Conservation (phyloP, 2,329 filamentous ascomycete species). For the Monilinia aucupariae region DNA sequence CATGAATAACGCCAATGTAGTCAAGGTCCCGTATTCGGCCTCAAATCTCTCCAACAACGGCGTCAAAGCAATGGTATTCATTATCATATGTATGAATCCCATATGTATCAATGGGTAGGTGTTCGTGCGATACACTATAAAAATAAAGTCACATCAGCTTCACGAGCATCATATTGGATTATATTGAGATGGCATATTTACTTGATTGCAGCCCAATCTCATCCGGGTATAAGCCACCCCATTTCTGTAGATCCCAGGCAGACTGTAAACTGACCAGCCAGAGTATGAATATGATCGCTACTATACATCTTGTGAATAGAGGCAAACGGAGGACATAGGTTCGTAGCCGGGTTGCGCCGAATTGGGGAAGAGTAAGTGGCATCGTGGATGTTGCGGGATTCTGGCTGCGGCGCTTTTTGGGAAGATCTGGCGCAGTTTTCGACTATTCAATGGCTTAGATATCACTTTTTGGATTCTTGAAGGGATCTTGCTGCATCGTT, state of each 20-base stretch:
- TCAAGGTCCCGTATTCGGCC: conserved; percentile 83
- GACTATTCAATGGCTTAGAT: neutral
- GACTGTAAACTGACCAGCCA: conserved; percentile 66
- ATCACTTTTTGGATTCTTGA: neutral
- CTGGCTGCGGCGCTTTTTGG: neutral
- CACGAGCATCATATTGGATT: neutral
- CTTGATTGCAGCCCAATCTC: conserved; percentile 66
- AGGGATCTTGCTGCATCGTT: conserved; percentile 3
- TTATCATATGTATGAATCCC: conserved; percentile 70
- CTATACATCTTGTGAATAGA: conserved; percentile 70
- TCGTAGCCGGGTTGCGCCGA: conserved; percentile 69
- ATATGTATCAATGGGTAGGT: conserved; percentile 85
- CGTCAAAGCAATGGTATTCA: conserved; percentile 74
- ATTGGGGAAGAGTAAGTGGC: conserved; percentile 36
- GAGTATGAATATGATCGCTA: conserved; percentile 60
- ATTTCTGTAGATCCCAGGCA: conserved; percentile 66
- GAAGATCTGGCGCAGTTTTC: neutral
- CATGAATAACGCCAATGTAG: conserved; percentile 79
- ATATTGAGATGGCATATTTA: conserved; percentile 42
- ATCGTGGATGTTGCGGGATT: conserved; percentile 7
- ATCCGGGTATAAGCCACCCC: conserved; percentile 73
- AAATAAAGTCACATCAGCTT: neutral
- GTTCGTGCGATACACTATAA: conserved; percentile 80
- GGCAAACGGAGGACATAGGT: conserved; percentile 83
- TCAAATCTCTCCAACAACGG: conserved; percentile 95